Percentiles rank a stretch among this genome's conserved stretches.
These are phyloP conservation scores for Hypoxylon rubiginosum DNA, from an alignment of 2,329 filamentous ascomycete species.

Conservation along the genomic window DNA sequence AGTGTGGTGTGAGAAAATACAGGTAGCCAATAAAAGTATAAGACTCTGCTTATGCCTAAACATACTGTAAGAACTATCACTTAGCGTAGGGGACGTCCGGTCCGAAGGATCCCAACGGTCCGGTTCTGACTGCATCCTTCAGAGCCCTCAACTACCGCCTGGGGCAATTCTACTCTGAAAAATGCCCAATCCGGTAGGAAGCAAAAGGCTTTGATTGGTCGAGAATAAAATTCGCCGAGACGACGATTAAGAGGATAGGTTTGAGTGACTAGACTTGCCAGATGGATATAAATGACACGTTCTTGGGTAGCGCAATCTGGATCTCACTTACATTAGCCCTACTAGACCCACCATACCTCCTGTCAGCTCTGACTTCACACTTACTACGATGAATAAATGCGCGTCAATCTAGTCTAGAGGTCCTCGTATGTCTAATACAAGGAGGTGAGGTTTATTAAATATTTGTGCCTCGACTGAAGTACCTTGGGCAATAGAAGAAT, in stretches of 20 bases:
- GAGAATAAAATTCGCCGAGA: neutral
- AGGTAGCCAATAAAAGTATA: too few species aligned
- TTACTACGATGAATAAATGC: too few species aligned
- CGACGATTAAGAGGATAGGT: neutral
- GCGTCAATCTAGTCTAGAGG: too few species aligned
- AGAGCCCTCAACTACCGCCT: neutral
- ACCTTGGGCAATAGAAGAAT: neutral
- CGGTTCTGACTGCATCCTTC: neutral
- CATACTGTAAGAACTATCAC: too few species aligned
- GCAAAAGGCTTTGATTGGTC: neutral
- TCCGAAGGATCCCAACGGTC: neutral
- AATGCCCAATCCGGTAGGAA: neutral
- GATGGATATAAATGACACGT: neutral
- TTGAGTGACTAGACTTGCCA: neutral
- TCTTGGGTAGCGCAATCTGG: neutral
- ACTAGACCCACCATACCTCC: neutral
- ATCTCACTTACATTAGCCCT: neutral
- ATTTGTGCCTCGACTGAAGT: neutral
- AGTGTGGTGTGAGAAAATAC: too few species aligned
- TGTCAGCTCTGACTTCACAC: neutral
- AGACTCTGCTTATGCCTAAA: too few species aligned
- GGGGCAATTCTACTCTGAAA: neutral
- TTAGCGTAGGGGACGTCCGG: neutral
- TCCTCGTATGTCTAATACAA: too few species aligned
- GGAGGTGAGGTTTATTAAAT: neutral